A percentile compares a stretch with the other conserved stretches of the same genome.
Conservation (phyloP, 169 alveolate genomes). For the Plasmodium coatneyi region DNA sequence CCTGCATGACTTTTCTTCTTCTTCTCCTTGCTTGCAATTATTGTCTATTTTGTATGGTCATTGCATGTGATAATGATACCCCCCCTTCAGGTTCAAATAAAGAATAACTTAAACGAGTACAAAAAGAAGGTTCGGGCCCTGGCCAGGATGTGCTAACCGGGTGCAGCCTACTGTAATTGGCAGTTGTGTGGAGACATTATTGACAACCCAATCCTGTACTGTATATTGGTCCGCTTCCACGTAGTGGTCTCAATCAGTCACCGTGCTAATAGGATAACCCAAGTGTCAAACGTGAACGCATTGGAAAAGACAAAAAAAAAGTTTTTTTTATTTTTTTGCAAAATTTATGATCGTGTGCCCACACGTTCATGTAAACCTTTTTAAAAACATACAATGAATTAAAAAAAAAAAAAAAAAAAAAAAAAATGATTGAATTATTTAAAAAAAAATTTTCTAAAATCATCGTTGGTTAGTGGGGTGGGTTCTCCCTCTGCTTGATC, state of each 20-base stretch:
- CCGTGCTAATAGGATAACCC: background rate
- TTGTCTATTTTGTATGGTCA: background rate
- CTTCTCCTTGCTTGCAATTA: background rate
- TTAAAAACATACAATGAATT: constrained; percentile 17
- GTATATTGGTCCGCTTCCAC: background rate
- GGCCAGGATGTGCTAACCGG: constrained; percentile 81
- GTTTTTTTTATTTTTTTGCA: background rate
- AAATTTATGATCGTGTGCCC: background rate
- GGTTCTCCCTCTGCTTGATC: constrained; percentile 4
- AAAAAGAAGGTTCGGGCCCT: constrained; percentile 91
- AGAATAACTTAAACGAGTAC: constrained; percentile 89
- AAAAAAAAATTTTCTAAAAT: constrained; percentile 51
- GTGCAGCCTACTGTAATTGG: background rate
- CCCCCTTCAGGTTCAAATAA: constrained; percentile 77
- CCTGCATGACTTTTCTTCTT: background rate
- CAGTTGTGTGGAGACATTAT: background rate
- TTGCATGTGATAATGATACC: background rate
- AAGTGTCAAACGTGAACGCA: background rate
- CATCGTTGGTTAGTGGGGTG: constrained; percentile 51
- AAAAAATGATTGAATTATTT: background rate
- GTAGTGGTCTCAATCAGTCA: background rate
- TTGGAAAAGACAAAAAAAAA: background rate
- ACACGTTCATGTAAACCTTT: constrained; percentile 1
- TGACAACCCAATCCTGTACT: background rate
- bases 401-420: background rate